Base-by-base conservation (phyloP, 345 rosid genomes). In the Corymbia maculata region DNA sequence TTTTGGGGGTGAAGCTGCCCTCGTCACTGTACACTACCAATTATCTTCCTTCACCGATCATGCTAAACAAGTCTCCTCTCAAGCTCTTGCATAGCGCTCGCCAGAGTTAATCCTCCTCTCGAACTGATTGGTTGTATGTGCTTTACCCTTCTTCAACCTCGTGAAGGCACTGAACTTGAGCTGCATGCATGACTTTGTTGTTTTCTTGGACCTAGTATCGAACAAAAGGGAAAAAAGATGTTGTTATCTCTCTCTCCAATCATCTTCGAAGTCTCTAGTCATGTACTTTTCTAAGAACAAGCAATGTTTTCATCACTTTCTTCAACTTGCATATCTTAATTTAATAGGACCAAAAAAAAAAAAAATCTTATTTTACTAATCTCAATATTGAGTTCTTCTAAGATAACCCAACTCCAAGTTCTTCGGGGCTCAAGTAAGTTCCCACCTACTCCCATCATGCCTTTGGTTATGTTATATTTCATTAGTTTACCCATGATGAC, bases 21-120 rank as follows among this genome's bases (percentile, higher is more conserved):
- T 57, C 1, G 4, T 26, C 4, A 26, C 5, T 1, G 28, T 55
- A 22, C 61, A 4, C 5, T 4, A 55, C 21, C 1, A 1, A 55
- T 4, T 10, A 22, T 22, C 61, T 22, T 55, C 28, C 61, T 55
- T 55, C 61, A 55, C 28, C 28, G 28, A 11, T 55, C 4, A 8
- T 55, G 61, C 9, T 21, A 26, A 22, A 9, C 61, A 22, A 55
- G 4, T 22, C 61, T 55, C 12, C 28, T 22, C 9, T 55, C 11
- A 9, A 55, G 22, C 61, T 22, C 12, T 8, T 55, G 28, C 61
- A 55, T 26, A 4, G 9, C 28, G 8, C 61, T 22, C 61, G 28
- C 61, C 28, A 26, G 4, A 57, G 13, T 57, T 57, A 57, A 57
- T 22, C 22, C n/a, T 57, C n/a, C n/a, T 57, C n/a, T 57, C n/a